Evolutionary conservation across 1,139 yeast genomes (phyloP).

Genomic region (Petasospora fabianii): DNA sequence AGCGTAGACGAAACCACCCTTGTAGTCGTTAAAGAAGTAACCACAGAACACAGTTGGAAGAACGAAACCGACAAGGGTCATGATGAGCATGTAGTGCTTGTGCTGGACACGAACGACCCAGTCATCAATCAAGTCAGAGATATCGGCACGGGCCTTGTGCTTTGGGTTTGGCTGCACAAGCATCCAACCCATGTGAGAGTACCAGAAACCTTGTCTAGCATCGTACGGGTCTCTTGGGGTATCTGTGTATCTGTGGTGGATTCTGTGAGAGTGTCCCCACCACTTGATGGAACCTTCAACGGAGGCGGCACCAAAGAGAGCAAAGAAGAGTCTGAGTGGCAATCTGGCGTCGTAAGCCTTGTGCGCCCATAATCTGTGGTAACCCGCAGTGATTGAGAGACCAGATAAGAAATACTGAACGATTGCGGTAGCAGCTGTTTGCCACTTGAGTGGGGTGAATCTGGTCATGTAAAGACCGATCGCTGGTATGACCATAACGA

Average conservation of each 20-base stretch:
- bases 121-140: conserved; percentile 85
- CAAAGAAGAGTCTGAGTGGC: conserved; percentile 70
- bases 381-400: conserved; percentile 92
- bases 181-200: conserved; percentile 98
- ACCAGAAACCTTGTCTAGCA: conserved; percentile 95
- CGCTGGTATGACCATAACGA: conserved; percentile 70
- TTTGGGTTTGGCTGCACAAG: conserved; percentile 88
- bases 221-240: conserved; percentile 96
- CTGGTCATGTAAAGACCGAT: conserved; percentile 56
- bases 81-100: conserved; percentile 73
- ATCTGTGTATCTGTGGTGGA: conserved; percentile 97
- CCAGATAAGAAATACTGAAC: conserved; percentile 71
- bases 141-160: conserved; percentile 93
- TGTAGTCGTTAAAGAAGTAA: conserved; percentile 78
- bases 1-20: conserved; percentile 90
- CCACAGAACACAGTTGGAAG: conserved; percentile 80
- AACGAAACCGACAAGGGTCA: conserved; percentile 64
- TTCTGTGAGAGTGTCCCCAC: conserved; percentile 98
- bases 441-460: conserved; percentile 52
- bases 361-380: conserved; percentile 87
- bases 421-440: conserved; percentile 60
- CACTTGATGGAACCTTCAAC: conserved; percentile 97
- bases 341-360: conserved; percentile 74
- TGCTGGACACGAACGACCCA: conserved; percentile 92
- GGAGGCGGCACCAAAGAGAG: conserved; percentile 90